Conservation (phyloP, 2,329 filamentous ascomycete genomes). For the Davidsoniella australis region DNA sequence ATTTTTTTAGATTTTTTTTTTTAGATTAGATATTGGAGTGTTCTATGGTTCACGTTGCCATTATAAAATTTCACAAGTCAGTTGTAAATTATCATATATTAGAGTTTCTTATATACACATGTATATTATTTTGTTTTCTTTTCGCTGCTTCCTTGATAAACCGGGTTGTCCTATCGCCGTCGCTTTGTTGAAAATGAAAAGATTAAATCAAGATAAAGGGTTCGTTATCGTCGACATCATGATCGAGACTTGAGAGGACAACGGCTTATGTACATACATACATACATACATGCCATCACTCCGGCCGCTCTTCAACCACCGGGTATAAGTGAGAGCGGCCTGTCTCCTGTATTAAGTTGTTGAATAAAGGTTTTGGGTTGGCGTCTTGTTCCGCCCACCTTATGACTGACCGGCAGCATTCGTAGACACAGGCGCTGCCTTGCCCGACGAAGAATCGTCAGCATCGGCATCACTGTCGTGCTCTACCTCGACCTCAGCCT, state of each 20-base stretch:
- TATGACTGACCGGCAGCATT: not conserved
- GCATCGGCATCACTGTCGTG: not conserved
- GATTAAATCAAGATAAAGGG: not conserved
- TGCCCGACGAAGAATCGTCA: not conserved
- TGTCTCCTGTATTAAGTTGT: not conserved
- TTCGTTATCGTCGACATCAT: not conserved
- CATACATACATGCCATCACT: not conserved
- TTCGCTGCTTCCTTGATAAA: not conserved
- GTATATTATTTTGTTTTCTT: not conserved
- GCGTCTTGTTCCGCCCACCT: not conserved
- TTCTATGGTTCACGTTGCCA: not conserved
- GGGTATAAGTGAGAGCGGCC: not conserved
- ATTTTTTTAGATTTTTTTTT: not conserved
- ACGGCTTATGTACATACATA: not conserved
- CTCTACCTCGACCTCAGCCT: not conserved
- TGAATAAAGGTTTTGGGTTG: not conserved
- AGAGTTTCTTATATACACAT: not conserved
- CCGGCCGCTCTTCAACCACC: too few species aligned
- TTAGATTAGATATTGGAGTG: not conserved
- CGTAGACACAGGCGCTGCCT: not conserved
- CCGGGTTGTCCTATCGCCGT: not conserved
- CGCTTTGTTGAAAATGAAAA: conserved; percentile 5
- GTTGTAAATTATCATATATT: not conserved
- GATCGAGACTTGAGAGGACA: not conserved
- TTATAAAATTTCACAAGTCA: not conserved